A percentile compares a stretch with the other conserved stretches of the same genome.
Conservation (phyloP, 331 rosid species). For the Malus hybrid region DNA sequence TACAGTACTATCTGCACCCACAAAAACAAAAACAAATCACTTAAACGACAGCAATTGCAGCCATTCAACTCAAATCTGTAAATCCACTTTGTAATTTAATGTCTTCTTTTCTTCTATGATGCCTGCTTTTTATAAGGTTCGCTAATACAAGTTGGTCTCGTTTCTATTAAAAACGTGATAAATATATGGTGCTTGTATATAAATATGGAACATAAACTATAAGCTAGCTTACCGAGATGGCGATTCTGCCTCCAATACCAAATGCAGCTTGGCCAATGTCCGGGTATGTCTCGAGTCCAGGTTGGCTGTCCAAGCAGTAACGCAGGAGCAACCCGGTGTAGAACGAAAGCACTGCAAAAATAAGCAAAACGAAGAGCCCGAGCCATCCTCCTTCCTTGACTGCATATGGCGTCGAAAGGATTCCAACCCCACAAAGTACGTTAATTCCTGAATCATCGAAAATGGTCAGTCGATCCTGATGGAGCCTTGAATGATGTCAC, state of each 20-base stretch:
- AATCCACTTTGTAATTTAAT: no score
- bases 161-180: background rate
- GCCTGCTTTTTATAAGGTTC: background rate
- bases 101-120: no score
- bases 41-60: background rate
- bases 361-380: slow-evolving; percentile 52
- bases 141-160: background rate
- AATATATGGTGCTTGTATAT: background rate
- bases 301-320: slow-evolving; percentile 74
- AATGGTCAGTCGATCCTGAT: background rate
- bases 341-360: slow-evolving; percentile 66
- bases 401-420: slow-evolving; percentile 91
- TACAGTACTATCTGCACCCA: slow-evolving; percentile 77
- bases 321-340: slow-evolving; percentile 87
- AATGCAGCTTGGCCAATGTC: slow-evolving; percentile 98
- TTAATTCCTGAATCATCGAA: slow-evolving; percentile 58
- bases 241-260: slow-evolving; percentile 67
- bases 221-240: slow-evolving; percentile 56
- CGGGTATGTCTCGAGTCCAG: slow-evolving; percentile 89
- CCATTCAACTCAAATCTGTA: background rate
- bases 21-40: slow-evolving; percentile 10
- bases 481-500: background rate
- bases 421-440: slow-evolving; percentile 92
- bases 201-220: background rate
- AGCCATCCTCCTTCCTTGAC: slow-evolving; percentile 85